Evolutionary conservation across 1,139 yeast species (phyloP), one percentile per base, ranked within the genome.

Genomic region (Scheffersomyces stambukii): DNA sequence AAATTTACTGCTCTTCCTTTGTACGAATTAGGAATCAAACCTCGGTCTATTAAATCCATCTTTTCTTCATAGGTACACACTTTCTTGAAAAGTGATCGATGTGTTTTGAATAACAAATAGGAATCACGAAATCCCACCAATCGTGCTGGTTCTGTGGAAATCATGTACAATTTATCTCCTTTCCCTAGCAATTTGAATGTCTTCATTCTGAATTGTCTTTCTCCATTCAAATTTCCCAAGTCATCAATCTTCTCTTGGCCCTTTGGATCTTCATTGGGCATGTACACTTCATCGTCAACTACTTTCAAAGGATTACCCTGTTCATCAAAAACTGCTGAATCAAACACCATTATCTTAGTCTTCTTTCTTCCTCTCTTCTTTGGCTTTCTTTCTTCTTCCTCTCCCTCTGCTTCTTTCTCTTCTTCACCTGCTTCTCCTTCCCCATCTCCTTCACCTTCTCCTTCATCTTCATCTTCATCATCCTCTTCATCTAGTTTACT

Each of bases 71-170:
- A 84, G 15, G 77, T 70, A 26, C 91, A 69, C 11, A 83, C 77
- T 37, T 83, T 75, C 51, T 89, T 86, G 63, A 73, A 81, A 31
- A 91, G 64, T 27, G 70, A 60, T 32, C 70, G 64, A 57, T 91
- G 96, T 29, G 89, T 84, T 50, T 88, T 94, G 62, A 91, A 91
- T 38, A 91, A 67, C 33, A 88, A 67, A 48, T 91, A 89, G 1
- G 96, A 86, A 52, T 91, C 98, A 45, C 97, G 71, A 58, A 88
- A 88, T 3, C 97, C 97, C 43, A 89, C 88, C 46, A 89, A 76
- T 42, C 97, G 70, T 0, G 98, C 97, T 1, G 96, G 96, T 50
- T 89, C 97, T 0, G 97, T 89, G 2, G 96, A 83, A 26, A 91
- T 73, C 95, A 91, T 88, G 54, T 77, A 91, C 35, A 80, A 66